A percentile compares a stretch with the other conserved stretches of the same genome.
phyloP scores from a whole-genome alignment of 2,329 filamentous ascomycete species.

The Xylariaceae sp. region DNA sequence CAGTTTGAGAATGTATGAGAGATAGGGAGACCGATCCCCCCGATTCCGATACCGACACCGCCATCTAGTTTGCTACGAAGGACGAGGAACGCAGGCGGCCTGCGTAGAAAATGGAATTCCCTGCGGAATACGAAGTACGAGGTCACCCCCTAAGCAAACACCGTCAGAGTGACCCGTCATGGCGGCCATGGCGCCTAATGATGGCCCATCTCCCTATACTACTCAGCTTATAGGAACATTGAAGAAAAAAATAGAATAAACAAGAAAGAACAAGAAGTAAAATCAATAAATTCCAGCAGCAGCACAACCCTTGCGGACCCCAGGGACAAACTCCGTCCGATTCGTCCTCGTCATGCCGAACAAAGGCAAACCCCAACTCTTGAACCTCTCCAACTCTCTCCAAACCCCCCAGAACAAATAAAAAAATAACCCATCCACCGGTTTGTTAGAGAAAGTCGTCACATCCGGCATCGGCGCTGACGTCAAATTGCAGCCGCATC shows the following conservation, averaged over 20 bases:
- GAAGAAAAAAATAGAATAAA: too few relatives aligned
- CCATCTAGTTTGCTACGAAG: not conserved
- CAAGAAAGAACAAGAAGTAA: too few relatives aligned
- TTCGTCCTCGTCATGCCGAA: not conserved
- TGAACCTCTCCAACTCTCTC: too few relatives aligned
- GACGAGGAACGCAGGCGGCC: too few relatives aligned
- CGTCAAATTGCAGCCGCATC: slow-evolving; percentile 8
- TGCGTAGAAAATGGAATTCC: too few relatives aligned
- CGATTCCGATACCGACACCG: not conserved
- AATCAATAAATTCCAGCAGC: too few relatives aligned
- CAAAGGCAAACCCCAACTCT: too few relatives aligned
- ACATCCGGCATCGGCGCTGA: slow-evolving; percentile 18
- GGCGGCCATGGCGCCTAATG: too few relatives aligned
- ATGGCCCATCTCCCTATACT: too few relatives aligned
- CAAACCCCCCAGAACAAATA: not conserved
- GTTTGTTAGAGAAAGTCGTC: not conserved
- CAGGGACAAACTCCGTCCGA: not conserved
- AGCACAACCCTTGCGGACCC: not conserved
- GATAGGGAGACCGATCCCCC: not conserved
- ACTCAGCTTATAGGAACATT: too few relatives aligned
- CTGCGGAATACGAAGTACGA: too few relatives aligned
- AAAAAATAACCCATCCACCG: not conserved
- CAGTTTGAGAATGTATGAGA: not conserved
- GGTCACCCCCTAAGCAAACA: not conserved
- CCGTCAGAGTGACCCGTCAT: not conserved